phyloP scores from a whole-genome alignment of 2,329 filamentous ascomycete species.

The Epichloe bromicola region DNA sequence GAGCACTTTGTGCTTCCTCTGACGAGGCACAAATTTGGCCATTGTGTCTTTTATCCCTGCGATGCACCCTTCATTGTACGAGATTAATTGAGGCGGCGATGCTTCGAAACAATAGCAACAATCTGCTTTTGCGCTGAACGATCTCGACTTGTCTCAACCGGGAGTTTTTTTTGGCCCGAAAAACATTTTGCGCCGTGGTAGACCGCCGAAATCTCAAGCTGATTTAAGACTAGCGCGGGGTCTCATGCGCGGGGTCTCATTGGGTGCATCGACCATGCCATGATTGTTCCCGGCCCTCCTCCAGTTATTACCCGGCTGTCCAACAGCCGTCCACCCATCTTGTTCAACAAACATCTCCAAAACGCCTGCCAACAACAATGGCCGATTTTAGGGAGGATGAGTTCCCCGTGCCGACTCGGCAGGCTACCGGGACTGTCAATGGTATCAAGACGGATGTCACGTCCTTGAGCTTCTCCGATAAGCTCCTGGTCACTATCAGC shows the following conservation, averaged over 20 bases:
- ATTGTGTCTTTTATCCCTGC: constrained; percentile 18
- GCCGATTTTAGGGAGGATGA: constrained; percentile 34
- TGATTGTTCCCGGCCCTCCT: no score
- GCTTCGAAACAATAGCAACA: constrained; percentile 12
- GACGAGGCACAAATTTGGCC: constrained; percentile 48
- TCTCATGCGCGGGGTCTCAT: constrained; percentile 17
- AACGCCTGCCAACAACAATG: constrained; percentile 9
- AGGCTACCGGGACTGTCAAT: constrained; percentile 48
- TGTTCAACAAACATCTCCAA: constrained; percentile 4
- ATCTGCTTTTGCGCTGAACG: background rate
- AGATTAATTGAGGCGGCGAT: background rate
- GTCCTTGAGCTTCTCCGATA: constrained; percentile 68
- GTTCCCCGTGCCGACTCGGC: constrained; percentile 55
- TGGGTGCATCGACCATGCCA: no score
- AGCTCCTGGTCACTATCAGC: constrained; percentile 77
- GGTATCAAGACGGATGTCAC: constrained; percentile 60
- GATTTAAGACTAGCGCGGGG: constrained; percentile 23
- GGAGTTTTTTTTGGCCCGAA: constrained; percentile 9
- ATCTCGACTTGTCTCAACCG: background rate
- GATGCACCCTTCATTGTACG: background rate
- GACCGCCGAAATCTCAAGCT: constrained; percentile 22
- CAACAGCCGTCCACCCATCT: background rate
- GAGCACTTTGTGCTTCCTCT: constrained; percentile 56
- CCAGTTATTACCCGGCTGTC: background rate
- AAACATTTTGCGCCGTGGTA: constrained; percentile 20